phyloP scores from a whole-genome alignment of 129 eudicot species.

The Mikania micrantha region DNA sequence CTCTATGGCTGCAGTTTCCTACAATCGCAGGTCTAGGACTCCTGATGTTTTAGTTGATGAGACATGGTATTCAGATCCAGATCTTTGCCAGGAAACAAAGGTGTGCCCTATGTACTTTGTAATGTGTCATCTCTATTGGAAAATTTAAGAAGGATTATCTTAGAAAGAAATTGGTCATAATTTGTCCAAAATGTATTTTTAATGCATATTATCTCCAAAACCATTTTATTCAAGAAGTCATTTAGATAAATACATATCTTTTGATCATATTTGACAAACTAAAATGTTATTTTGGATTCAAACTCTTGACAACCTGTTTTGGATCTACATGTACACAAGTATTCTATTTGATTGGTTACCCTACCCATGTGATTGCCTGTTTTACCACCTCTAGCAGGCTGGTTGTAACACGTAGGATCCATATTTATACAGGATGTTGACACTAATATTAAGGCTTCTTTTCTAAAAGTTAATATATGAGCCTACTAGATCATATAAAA shows the following conservation, averaged over 20 bases:
- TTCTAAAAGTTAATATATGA: not conserved
- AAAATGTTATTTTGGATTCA: not conserved
- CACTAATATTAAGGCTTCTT: not conserved
- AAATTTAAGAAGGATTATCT: not conserved
- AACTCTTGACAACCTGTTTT: not conserved
- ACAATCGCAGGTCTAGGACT: conserved; percentile 45
- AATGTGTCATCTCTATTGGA: not conserved
- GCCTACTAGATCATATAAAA: not conserved
- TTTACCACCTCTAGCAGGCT: not conserved
- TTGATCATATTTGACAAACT: not conserved
- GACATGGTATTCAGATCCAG: conserved; percentile 58
- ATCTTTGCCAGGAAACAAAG: conserved; percentile 49
- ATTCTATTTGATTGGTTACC: not conserved
- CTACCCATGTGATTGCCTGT: not conserved
- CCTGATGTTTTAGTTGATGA: conserved; percentile 76
- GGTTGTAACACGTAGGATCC: conserved; percentile 1
- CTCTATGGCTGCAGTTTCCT: conserved; percentile 57
- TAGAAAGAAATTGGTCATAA: not conserved
- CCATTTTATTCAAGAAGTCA: not conserved
- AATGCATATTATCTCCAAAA: not conserved
- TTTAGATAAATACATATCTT: not conserved
- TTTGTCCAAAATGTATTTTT: not conserved
- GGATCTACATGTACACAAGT: not conserved
- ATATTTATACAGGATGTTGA: conserved; percentile 4
- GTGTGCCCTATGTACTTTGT: conserved; percentile 20